Conservation (phyloP, 371 early-diverging fungal species). For the Choanephora cucurbitarum region DNA sequence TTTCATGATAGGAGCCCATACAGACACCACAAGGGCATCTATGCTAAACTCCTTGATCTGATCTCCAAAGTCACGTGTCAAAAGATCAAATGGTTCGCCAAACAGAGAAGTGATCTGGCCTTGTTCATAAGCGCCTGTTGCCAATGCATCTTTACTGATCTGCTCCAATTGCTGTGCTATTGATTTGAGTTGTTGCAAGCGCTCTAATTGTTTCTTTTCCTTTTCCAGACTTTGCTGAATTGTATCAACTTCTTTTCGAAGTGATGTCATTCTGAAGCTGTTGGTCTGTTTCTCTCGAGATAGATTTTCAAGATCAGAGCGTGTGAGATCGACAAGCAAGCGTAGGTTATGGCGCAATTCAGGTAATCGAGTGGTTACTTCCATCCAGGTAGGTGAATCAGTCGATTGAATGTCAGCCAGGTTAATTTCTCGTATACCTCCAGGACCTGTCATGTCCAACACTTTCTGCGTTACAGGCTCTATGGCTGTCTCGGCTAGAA, state of each 20-base stretch:
- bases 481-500: slow-evolving; percentile 37
- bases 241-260: slow-evolving; percentile 41
- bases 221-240: slow-evolving; percentile 46
- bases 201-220: slow-evolving; percentile 38
- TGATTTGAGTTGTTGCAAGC: slow-evolving; percentile 44
- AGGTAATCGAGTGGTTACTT: slow-evolving; percentile 60
- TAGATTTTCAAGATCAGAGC: slow-evolving; percentile 68
- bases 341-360: slow-evolving; percentile 82
- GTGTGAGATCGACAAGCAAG: slow-evolving; percentile 70
- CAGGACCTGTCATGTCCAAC: slow-evolving; percentile 81
- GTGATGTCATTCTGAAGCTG: slow-evolving; percentile 37
- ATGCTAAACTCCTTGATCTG: slow-evolving; percentile 60
- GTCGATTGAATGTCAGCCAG: slow-evolving; percentile 45
- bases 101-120: slow-evolving; percentile 55
- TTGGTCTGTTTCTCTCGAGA: slow-evolving; percentile 58
- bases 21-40: slow-evolving; percentile 70
- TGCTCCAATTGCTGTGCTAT: slow-evolving; percentile 54
- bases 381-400: slow-evolving; percentile 47
- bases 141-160: slow-evolving; percentile 44
- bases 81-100: slow-evolving; percentile 52
- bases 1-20: slow-evolving; percentile 64
- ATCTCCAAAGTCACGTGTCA: slow-evolving; percentile 49
- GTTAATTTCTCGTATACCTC: slow-evolving; percentile 61
- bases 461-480: slow-evolving; percentile 61
- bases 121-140: slow-evolving; percentile 43